Base-by-base conservation (phyloP, 2,329 filamentous ascomycete genomes). In the Aureobasidium sp. region DNA sequence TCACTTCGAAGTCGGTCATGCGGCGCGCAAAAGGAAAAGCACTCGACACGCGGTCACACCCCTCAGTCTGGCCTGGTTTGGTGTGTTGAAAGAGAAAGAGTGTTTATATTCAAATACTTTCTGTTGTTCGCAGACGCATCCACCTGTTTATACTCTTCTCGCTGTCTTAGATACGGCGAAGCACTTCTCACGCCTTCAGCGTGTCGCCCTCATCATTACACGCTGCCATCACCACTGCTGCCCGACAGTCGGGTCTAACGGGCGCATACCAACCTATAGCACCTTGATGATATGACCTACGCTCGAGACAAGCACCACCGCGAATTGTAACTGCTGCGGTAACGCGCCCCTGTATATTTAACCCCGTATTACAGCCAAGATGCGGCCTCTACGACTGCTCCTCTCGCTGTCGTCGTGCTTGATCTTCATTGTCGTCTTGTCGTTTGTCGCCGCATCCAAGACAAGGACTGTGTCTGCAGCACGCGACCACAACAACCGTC, bases 361-460 rank as follows among this genome's bases (percentile, higher is more conserved):
- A 57, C 31, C 45, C n/a, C 31, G 17, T 64, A 71, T 61, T 46
- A 29, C 42, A 47, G 33, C 55, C 21, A 40, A 29, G 4, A 75
- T 75, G 74, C 70, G 72, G 57, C 74, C 69, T 57, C 65, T 75
- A 45, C 74, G 73, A 62, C 72, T 76, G 53, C 67, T 76, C 47
- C 66, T 79, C 25, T 73, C 76, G 60, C 69, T 79, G 54, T 67
- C 71, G n/a, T 72, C 74, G 53, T 76, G 72, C 69, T 63, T 78
- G 46, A 55, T 75, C 40, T 71, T 74, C 63, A 71, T 77, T 61
- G 71, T 74, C 35, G 65, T 78, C n/a, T 71, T 80, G 10, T 67
- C 78, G 40, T 77, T 73, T 66, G 62, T 75, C 49, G 70, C 68
- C 25, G 70, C 70, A 19, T 61, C 64, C 45, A 68, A 66, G 11